These are phyloP conservation scores for Suillus placidus DNA, from an alignment of 768 basidiomycete genomes.

Conservation along the genomic window DNA sequence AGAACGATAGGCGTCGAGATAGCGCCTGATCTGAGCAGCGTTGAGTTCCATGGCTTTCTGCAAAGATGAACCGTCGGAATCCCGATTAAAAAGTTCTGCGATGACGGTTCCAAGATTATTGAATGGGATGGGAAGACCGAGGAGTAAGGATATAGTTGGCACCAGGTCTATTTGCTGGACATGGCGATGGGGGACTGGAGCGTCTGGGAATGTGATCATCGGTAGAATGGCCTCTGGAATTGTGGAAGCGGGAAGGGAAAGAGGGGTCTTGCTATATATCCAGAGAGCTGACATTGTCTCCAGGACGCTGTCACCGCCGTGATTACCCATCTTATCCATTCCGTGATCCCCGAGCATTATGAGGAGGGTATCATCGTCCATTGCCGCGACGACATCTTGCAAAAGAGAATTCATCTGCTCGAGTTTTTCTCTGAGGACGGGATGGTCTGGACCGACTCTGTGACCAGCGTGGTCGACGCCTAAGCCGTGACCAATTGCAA, in stretches of 20 bases:
- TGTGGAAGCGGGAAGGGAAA: conserved; percentile 39
- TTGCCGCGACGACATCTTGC: conserved; percentile 62
- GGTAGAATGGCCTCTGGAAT: conserved; percentile 58
- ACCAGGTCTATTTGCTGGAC: conserved; percentile 95
- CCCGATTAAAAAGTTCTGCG: conserved; percentile 83
- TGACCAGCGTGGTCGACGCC: conserved; percentile 98
- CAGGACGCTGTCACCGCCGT: conserved; percentile 86
- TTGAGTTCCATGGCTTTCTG: conserved; percentile 69
- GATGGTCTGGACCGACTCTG: conserved; percentile 87
- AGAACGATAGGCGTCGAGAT: conserved; percentile 75
- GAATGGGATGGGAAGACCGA: conserved; percentile 93
- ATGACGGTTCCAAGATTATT: conserved; percentile 93
- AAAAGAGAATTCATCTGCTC: conserved; percentile 87
- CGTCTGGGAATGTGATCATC: conserved; percentile 62
- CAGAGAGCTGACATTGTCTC: conserved; percentile 89
- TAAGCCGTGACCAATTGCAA: conserved; percentile 89
- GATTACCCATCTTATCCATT: conserved; percentile 94
- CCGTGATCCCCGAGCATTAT: conserved; percentile 96
- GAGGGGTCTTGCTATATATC: conserved; percentile 83
- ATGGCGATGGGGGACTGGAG: conserved; percentile 53
- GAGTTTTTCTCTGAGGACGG: conserved; percentile 83
- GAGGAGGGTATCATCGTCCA: conserved; percentile 89
- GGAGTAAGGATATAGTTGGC: conserved; percentile 83
- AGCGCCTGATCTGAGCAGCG: conserved; percentile 71
- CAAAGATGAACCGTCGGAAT: conserved; percentile 40